Evolutionary conservation across 2,329 filamentous ascomycete species (phyloP), one percentile per base, ranked within the genome.

Genomic region (Calonectria hawksworthii): DNA sequence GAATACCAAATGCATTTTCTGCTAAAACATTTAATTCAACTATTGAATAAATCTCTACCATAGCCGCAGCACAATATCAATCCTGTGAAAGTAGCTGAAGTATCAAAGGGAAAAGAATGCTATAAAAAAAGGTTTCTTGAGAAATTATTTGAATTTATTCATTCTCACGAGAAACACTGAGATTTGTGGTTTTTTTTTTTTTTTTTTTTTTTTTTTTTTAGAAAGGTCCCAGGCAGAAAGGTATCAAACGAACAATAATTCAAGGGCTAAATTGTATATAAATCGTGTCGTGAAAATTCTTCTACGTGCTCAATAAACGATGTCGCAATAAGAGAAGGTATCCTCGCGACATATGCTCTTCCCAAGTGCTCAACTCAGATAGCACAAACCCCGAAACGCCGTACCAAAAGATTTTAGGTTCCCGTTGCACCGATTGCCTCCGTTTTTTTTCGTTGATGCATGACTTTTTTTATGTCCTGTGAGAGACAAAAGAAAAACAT

Each of bases 331-430:
- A 30, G 68, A 75, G 67, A 9, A 78, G 74, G 76, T 78, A 75
- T 79, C 59, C 52, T 67, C 36, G 51, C 54, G 73, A 68, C 64
- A 73, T 78, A 56, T 77, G 66, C 50, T 72, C 34, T 56, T 65
- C 59, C 36, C 72, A 56, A 38, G 70, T 38, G 68, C 63, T 66
- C 28, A 70, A 65, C 61, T 65, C 41, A 65, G 38, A 23, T 68
- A 41, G 68, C 64, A 73, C 63, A 71, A 76, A 75, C 70, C 70
- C 75, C 74, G 36, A 32, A 79, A 77, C 78, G 75, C 76, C 76
- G 44, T 75, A 56, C 68, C 66, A 28, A 41, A 52, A 34, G 11
- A 32, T 71, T 72, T 76, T 79, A 47, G 73, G 70, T 64, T 75
- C 61, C 69, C 50, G 16, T 65, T 68, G 52, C 70, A 67, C 66